phyloP scores from a whole-genome alignment of 192 early-diverging fungal genomes.

The Linnemannia zychae region DNA sequence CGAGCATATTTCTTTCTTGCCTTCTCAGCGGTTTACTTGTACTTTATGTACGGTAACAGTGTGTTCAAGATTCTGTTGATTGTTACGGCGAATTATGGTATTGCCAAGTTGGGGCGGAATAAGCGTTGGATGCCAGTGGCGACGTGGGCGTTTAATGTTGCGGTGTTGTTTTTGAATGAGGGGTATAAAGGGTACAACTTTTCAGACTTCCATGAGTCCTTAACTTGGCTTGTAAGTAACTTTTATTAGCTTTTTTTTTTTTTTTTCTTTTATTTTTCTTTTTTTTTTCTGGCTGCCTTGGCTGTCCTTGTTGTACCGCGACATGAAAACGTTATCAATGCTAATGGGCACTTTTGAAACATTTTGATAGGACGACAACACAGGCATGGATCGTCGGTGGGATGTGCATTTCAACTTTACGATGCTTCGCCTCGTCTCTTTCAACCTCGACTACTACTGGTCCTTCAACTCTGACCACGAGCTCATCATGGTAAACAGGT shows the following conservation, averaged over 20 bases:
- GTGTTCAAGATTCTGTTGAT: slow-evolving; percentile 82
- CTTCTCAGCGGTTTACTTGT: slow-evolving; percentile 74
- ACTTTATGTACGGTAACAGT: slow-evolving; percentile 81
- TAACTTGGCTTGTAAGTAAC: slow-evolving; percentile 78
- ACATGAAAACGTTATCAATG: neutral
- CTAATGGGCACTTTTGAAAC: neutral
- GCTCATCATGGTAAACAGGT: slow-evolving; percentile 17
- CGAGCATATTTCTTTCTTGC: slow-evolving; percentile 67
- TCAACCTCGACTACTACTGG: slow-evolving; percentile 97
- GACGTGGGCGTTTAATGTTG: slow-evolving; percentile 88
- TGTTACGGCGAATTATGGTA: slow-evolving; percentile 73
- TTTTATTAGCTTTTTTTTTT: neutral
- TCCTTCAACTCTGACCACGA: slow-evolving; percentile 33
- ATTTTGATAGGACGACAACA: slow-evolving; percentile 70
- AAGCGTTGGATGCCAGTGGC: slow-evolving; percentile 71
- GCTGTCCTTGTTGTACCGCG: neutral
- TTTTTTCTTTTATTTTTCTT: neutral
- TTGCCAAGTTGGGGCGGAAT: slow-evolving; percentile 67
- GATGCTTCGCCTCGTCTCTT: slow-evolving; percentile 92
- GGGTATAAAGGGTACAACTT: slow-evolving; percentile 83
- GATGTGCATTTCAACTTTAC: slow-evolving; percentile 91
- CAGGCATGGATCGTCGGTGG: slow-evolving; percentile 87
- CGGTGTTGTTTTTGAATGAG: slow-evolving; percentile 86
- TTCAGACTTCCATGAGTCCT: slow-evolving; percentile 55
- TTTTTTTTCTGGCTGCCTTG: neutral